Percentiles rank a stretch among this genome's conserved stretches.
Conservation (phyloP, 31 red algal species). For the Porphyra umbilicalis region DNA sequence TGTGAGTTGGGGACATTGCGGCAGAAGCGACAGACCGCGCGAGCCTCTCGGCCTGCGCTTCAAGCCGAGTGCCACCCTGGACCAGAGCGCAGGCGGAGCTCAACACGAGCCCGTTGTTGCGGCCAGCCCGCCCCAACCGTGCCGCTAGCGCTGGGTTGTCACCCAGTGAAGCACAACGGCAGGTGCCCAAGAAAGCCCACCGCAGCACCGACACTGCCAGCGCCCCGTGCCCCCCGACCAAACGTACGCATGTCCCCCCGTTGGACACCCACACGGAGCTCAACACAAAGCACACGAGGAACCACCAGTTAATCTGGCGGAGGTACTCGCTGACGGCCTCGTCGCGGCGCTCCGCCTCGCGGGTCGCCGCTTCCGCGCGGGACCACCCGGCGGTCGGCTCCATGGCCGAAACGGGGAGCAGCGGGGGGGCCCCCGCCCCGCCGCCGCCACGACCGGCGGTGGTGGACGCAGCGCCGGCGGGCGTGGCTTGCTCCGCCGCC, state of each 20-base stretch:
- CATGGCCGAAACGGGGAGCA: background rate
- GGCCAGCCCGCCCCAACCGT: no score
- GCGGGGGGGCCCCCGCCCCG: background rate
- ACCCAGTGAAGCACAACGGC: no score
- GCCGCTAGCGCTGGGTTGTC: no score
- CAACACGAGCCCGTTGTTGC: no score
- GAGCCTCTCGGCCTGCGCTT: no score
- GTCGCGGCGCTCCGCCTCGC: background rate
- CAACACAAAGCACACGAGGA: conserved; percentile 74
- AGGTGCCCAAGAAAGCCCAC: no score
- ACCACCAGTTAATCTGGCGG: conserved; percentile 66
- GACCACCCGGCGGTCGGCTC: conserved; percentile 4
- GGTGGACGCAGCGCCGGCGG: background rate
- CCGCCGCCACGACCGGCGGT: background rate
- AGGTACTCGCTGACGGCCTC: conserved; percentile 17
- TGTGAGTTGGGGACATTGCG: no score
- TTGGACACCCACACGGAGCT: conserved; percentile 85
- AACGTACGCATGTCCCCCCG: conserved; percentile 54
- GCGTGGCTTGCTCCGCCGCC: background rate
- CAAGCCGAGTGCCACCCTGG: no score
- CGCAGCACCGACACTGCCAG: no score
- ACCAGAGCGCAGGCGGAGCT: no score
- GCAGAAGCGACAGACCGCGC: no score
- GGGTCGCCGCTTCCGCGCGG: background rate
- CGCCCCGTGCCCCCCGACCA: no score